These are phyloP conservation scores for Rosellinia necatrix DNA, from an alignment of 2,329 filamentous ascomycete genomes.

Conservation along the genomic window DNA sequence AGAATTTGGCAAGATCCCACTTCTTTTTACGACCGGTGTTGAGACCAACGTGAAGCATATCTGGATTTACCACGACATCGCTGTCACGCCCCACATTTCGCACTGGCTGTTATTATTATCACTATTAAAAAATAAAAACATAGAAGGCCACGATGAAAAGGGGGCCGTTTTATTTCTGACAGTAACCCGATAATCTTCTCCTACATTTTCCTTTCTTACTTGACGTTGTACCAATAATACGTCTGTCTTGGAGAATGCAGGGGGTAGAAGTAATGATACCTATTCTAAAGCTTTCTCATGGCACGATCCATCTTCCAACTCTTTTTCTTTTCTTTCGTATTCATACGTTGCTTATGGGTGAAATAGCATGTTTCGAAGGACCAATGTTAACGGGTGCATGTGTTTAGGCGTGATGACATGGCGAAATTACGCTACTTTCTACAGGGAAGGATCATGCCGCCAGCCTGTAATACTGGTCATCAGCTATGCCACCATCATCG, in stretches of 20 bases:
- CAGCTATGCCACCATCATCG: too few relatives aligned
- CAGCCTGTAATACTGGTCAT: too few relatives aligned
- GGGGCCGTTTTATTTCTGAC: neutral
- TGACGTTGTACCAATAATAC: neutral
- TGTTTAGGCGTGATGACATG: too few relatives aligned
- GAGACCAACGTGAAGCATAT: neutral
- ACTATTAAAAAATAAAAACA: too few relatives aligned
- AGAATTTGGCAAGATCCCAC: neutral
- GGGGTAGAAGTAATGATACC: neutral
- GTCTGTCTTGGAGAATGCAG: neutral
- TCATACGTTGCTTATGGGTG: too few relatives aligned
- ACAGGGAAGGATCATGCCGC: too few relatives aligned
- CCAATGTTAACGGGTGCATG: too few relatives aligned
- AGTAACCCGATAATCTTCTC: neutral
- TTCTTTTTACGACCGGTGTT: constrained; percentile 1
- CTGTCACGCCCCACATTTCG: too few relatives aligned
- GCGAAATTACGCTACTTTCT: too few relatives aligned
- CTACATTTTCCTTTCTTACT: neutral
- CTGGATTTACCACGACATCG: neutral
- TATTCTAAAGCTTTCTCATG: neutral
- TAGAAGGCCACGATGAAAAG: neutral
- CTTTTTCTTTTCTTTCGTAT: too few relatives aligned
- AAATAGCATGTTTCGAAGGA: neutral
- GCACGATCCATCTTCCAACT: neutral
- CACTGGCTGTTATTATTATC: too few relatives aligned